These are phyloP conservation scores for Stagonosporopsis chrysanthemi DNA, from an alignment of 2,329 filamentous ascomycete genomes.

Conservation along the genomic window DNA sequence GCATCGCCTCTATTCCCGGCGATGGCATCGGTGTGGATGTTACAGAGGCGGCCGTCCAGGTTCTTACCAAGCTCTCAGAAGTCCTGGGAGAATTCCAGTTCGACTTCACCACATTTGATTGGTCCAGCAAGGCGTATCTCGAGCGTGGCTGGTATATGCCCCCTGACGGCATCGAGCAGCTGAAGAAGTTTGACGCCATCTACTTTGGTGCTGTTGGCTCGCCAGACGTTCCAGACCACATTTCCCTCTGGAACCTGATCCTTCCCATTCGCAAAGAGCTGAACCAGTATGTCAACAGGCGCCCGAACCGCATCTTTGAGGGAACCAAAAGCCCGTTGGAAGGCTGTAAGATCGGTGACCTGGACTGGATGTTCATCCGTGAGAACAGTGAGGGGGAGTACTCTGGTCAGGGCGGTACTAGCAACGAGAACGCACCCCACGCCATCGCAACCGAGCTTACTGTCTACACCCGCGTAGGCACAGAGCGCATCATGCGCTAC, in stretches of 20 bases:
- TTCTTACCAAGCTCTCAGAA: slow-evolving; percentile 54
- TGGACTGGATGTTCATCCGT: slow-evolving; percentile 59
- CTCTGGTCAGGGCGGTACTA: slow-evolving; percentile 56
- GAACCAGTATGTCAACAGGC: slow-evolving; percentile 73
- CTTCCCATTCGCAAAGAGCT: slow-evolving; percentile 72
- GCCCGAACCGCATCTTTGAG: slow-evolving; percentile 58
- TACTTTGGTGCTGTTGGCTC: slow-evolving; percentile 68
- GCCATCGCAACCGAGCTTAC: slow-evolving; percentile 57
- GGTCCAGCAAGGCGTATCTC: slow-evolving; percentile 58
- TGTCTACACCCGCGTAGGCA: slow-evolving; percentile 56
- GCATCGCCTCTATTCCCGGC: slow-evolving; percentile 44
- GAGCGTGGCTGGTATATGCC: slow-evolving; percentile 63
- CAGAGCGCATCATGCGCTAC: slow-evolving; percentile 58
- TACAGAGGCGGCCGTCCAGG: slow-evolving; percentile 36
- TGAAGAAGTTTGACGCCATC: slow-evolving; percentile 62
- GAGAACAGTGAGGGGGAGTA: slow-evolving; percentile 60
- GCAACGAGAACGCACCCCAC: slow-evolving; percentile 51
- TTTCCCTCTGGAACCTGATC: slow-evolving; percentile 72
- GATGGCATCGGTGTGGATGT: slow-evolving; percentile 47
- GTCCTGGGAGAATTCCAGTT: slow-evolving; percentile 57
- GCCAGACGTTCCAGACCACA: slow-evolving; percentile 70
- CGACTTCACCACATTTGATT: slow-evolving; percentile 61
- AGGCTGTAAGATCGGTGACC: slow-evolving; percentile 46
- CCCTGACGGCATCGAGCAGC: slow-evolving; percentile 57
- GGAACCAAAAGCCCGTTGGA: slow-evolving; percentile 53